Percentiles rank a stretch among this genome's conserved stretches.
Conservation (phyloP, 805 yeast species). For the Myxozyma lipomycoides region DNA sequence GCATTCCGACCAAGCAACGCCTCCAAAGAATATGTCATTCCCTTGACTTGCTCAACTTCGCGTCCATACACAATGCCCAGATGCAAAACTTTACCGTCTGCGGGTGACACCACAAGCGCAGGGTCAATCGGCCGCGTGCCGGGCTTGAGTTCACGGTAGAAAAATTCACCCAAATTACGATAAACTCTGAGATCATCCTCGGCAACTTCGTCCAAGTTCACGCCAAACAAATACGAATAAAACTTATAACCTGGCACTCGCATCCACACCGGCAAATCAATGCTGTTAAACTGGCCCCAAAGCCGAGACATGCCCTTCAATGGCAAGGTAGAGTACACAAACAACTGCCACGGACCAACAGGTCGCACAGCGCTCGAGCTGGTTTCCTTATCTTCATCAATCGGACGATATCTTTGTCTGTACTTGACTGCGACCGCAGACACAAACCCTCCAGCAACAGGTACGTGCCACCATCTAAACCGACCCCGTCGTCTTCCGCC, state of each 20-base stretch:
- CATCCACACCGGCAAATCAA: constrained; percentile 82
- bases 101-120: constrained; percentile 76
- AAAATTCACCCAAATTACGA: constrained; percentile 82
- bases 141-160: constrained; percentile 74
- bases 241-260: constrained; percentile 76
- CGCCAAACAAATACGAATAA: constrained; percentile 80
- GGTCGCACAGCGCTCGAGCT: constrained; percentile 44
- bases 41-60: constrained; percentile 89
- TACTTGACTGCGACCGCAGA: constrained; percentile 17
- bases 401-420: constrained; percentile 13
- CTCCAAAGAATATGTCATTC: constrained; percentile 86
- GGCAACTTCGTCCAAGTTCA: constrained; percentile 79
- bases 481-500: constrained; percentile 13
- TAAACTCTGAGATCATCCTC: constrained; percentile 74
- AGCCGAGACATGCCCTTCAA: constrained; percentile 83
- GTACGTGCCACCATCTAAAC: constrained; percentile 29
- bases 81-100: constrained; percentile 87
- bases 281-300: constrained; percentile 89
- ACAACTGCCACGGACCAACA: constrained; percentile 79
- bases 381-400: constrained; percentile 1
- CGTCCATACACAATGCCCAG: constrained; percentile 74
- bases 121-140: constrained; percentile 72
- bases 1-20: constrained; percentile 65
- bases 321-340: constrained; percentile 85
- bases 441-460: constrained; percentile 25